A percentile compares a stretch with the other conserved stretches of the same genome.
Conservation (phyloP, 2,329 filamentous ascomycete genomes). For the Nemania sp. region DNA sequence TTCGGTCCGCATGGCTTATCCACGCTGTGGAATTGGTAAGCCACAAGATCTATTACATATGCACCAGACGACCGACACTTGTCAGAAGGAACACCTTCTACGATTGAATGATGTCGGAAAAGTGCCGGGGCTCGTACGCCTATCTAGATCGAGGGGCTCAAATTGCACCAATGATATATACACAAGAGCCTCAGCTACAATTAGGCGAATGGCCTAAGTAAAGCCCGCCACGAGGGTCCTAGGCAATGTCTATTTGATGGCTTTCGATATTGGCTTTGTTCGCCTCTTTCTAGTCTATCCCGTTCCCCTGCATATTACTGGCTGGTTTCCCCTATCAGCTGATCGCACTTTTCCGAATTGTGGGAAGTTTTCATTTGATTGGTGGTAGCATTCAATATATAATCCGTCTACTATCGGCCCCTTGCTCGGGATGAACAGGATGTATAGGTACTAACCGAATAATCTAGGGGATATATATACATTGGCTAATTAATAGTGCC, state of each 20-base stretch:
- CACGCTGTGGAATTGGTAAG: neutral
- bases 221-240: conserved; percentile 5
- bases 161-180: neutral
- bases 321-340: conserved; percentile 26
- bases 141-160: neutral
- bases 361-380: conserved; percentile 6
- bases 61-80: neutral
- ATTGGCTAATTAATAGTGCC: neutral
- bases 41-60: neutral
- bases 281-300: conserved; percentile 1
- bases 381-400: conserved; percentile 18
- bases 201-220: conserved; percentile 14
- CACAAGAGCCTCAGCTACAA: neutral
- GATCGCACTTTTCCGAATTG: conserved; percentile 16
- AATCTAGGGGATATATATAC: neutral
- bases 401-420: conserved; percentile 2
- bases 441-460: neutral
- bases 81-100: neutral
- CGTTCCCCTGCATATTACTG: conserved; percentile 19
- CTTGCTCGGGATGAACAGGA: conserved; percentile 1
- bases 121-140: neutral
- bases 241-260: conserved; percentile 3
- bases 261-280: conserved; percentile 15
- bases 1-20: neutral
- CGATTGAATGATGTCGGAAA: neutral